A percentile compares a stretch with the other conserved stretches of the same genome.
These are phyloP conservation scores for Ulota crispa DNA, from an alignment of 225 moss, liverwort and hornwort species.

Conservation along the genomic window DNA sequence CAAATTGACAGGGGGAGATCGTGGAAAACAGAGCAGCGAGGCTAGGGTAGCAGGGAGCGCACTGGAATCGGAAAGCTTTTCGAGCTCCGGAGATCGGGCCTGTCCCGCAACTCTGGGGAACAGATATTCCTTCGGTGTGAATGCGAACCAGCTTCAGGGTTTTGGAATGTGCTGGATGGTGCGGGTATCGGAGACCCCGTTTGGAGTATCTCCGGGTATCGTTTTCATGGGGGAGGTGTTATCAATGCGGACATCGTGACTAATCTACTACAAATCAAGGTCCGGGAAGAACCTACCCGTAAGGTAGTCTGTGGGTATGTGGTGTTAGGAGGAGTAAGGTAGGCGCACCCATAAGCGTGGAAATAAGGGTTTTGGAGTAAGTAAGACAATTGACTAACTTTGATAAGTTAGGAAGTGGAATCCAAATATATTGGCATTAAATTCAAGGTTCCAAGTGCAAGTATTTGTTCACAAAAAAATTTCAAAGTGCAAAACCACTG, in stretches of 20 bases:
- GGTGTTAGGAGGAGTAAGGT: no score
- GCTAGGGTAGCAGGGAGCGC: constrained; percentile 9
- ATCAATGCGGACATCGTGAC: background rate
- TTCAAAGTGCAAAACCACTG: no score
- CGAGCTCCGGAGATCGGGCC: background rate
- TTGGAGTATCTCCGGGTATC: background rate
- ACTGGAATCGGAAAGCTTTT: constrained; percentile 15
- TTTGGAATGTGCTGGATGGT: background rate
- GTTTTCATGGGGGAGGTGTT: background rate
- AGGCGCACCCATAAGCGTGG: no score
- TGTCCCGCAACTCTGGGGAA: background rate
- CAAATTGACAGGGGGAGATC: background rate
- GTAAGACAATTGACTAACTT: no score
- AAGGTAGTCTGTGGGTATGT: no score
- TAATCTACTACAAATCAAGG: no score
- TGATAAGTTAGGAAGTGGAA: no score
- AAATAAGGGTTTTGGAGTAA: no score
- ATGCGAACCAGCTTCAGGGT: background rate
- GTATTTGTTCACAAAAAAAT: no score
- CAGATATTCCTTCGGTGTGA: background rate
- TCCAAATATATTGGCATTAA: no score
- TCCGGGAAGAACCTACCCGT: no score
- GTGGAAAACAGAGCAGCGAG: background rate
- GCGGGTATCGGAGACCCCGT: background rate
- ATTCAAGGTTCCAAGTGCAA: no score